Evolutionary conservation across 257 asterid species (phyloP).

Genomic region (Sherardia arvensis): DNA sequence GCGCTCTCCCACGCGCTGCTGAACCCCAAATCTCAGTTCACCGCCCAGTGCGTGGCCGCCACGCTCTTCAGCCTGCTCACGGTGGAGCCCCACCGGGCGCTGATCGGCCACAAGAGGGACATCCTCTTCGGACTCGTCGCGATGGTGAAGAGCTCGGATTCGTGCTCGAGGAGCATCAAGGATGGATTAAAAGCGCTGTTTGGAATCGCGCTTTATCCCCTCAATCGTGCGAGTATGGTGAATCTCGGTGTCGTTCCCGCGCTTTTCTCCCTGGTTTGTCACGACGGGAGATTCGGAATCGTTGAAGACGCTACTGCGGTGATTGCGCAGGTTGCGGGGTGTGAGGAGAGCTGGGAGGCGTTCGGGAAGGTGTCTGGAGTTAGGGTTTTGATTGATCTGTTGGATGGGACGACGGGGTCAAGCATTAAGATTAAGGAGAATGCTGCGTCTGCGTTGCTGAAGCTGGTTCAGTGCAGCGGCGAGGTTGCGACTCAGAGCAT

Average conservation of each 20-base stretch:
- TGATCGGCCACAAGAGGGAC: slow-evolving; percentile 85
- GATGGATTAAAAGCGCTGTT: slow-evolving; percentile 78
- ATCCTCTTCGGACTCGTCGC: slow-evolving; percentile 72
- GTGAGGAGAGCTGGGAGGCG: slow-evolving; percentile 81
- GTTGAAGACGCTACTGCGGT: slow-evolving; percentile 93
- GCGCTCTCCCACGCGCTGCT: slow-evolving; percentile 92
- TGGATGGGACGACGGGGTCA: slow-evolving; percentile 74
- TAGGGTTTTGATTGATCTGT: slow-evolving; percentile 67
- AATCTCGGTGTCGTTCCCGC: slow-evolving; percentile 79
- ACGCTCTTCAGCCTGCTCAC: slow-evolving; percentile 63
- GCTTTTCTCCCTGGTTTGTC: slow-evolving; percentile 52
- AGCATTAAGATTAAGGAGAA: slow-evolving; percentile 76
- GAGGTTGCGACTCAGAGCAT: slow-evolving; percentile 40
- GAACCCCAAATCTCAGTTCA: slow-evolving; percentile 60
- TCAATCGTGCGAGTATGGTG: slow-evolving; percentile 64
- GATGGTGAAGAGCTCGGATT: slow-evolving; percentile 41
- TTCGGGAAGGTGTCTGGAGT: slow-evolving; percentile 57
- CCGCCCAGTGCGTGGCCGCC: slow-evolving; percentile 81
- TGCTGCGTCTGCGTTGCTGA: slow-evolving; percentile 62
- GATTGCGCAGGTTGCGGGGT: slow-evolving; percentile 84
- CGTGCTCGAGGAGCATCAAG: slow-evolving; percentile 60
- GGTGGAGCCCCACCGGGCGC: slow-evolving; percentile 51
- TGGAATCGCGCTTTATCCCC: slow-evolving; percentile 59
- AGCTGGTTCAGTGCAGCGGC: slow-evolving; percentile 67
- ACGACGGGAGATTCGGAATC: slow-evolving; percentile 63